Conservation (phyloP, 2,329 filamentous ascomycete species). For the Ophiosphaerella narmari region DNA sequence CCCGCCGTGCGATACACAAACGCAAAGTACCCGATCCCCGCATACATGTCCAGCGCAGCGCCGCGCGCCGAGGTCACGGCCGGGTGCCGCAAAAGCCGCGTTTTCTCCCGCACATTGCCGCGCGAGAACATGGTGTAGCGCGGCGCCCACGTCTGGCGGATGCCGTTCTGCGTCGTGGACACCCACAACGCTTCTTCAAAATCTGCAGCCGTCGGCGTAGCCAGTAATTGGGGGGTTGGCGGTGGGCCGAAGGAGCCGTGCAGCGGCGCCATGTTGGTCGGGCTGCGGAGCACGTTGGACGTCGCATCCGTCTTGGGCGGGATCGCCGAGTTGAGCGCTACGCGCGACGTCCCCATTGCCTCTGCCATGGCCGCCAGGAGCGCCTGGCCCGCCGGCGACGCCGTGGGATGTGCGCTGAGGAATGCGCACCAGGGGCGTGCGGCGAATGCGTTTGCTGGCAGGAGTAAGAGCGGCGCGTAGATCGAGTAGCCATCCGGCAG, state of each 20-base stretch:
- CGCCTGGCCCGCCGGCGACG: constrained; percentile 30
- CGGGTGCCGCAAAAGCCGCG: constrained; percentile 64
- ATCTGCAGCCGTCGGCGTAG: constrained; percentile 51
- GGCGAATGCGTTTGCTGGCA: constrained; percentile 55
- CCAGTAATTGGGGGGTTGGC: constrained; percentile 20
- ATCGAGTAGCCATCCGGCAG: constrained; percentile 56
- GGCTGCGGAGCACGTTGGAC: background rate
- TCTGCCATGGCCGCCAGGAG: constrained; percentile 36
- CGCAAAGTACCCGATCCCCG: constrained; percentile 91
- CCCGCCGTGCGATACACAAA: constrained; percentile 77
- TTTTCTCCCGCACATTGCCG: constrained; percentile 89
- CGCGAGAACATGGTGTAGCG: constrained; percentile 92
- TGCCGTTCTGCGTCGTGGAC: constrained; percentile 71
- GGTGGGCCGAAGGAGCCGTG: constrained; percentile 73
- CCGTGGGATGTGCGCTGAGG: constrained; percentile 26
- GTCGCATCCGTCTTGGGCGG: constrained; percentile 27
- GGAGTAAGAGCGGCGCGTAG: constrained; percentile 62
- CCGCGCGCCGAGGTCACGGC: constrained; percentile 28
- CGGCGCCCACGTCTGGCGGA: constrained; percentile 85
- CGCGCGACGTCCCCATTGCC: constrained; percentile 56
- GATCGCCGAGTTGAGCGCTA: constrained; percentile 65
- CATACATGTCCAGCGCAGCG: constrained; percentile 76
- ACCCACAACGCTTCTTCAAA: constrained; percentile 78
- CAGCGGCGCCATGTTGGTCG: constrained; percentile 64
- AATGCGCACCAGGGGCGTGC: constrained; percentile 40